Evolutionary conservation across 108 stramenopile genomes (phyloP), one percentile per base, ranked within the genome.

Genomic region (Skeletonema potamos): DNA sequence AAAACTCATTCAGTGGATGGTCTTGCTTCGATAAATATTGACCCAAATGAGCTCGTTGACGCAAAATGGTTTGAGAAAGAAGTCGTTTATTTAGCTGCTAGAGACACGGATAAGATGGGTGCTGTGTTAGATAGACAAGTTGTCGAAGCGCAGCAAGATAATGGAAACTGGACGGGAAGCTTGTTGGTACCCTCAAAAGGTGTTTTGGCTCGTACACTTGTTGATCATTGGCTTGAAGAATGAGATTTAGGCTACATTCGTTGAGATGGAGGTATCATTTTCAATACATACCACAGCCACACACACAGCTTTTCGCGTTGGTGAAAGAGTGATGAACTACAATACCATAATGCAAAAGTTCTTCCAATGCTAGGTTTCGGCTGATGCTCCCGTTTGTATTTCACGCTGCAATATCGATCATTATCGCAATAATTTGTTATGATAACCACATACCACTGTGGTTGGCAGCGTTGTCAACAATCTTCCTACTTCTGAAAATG

Each of bases 101-200:
- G 36, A 27, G 82, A 68, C 13, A 56, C 83, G 22, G 75, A 64
- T 39, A 41, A 54, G 13, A 62, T 65, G 46, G 93, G 90, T 11
- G 67, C 89, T 10, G 85, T 87, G 29, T 84, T 91, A 86, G 56
- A 86, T 33, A 24, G 65, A 26, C 81, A 82, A 22, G 73, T 91
- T 33, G 92, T 90, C 2, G 70, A 74, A 17, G 64, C 74, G 46
- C 82, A 75, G 24, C 33, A 86, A 4, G 44, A 62, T 41, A 63
- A 57, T 13, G 71, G 66, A 48, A 59, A 88, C 55, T 86, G 86
- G 51, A 71, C 68, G 2, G 58, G 89, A 24, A 43, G 76, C 6
- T 37, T 92, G 27, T 57, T 92, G 58, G 86, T 92, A 48, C 91
- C 91, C 9, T 86, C 88, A 44, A 87, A 85, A 67, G 86, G 87